Evolutionary conservation across 2,329 filamentous ascomycete species (phyloP), one percentile per base, ranked within the genome.

Genomic region (Fusarium sp.): DNA sequence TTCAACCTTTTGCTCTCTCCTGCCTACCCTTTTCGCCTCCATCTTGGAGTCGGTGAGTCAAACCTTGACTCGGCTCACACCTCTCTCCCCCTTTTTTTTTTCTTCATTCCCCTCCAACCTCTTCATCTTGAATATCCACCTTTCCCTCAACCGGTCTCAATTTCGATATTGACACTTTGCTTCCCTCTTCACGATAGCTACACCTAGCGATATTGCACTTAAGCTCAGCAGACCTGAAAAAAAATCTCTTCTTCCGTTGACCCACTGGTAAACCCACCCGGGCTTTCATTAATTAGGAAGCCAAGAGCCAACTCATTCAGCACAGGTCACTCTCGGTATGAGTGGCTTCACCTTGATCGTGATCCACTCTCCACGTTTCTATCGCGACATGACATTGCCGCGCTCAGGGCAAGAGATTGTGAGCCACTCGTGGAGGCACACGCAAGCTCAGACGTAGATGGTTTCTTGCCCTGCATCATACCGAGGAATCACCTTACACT

Each of bases 211-310:
- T 36, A 60, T 59, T 59, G 38, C 46, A 52, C 60, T 66, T 61
- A 47, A 52, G 68, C 71, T 76, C 74, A 76, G 62, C 66, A 69
- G 75, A 76, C 75, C 62, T 67, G 60, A 74, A 76, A 69, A 22
- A 27, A 75, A 35, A 35, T 55, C 53, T 72, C 71, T 65, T 67
- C 25, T 38, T 44, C 33, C 35, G 29, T 45, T 25, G 67, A 53
- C 65, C 70, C 65, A 59, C 64, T 18, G n/a, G 20, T 31, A 46
- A 64, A 49, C 49, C 70, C 69, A 72, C 70, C 15, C 47, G 27
- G 35, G 27, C 71, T 73, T 71, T 70, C 33, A 54, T 71, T 33
- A 41, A 71, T 70, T 67, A 61, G 70, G 70, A 72, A 72, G 70
- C 70, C 70, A 72, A 72, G 70, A 55, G 58, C 62, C 70, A 72